Evolutionary conservation across 345 rosid genomes (phyloP).

Genomic region (Brassica carinata): DNA sequence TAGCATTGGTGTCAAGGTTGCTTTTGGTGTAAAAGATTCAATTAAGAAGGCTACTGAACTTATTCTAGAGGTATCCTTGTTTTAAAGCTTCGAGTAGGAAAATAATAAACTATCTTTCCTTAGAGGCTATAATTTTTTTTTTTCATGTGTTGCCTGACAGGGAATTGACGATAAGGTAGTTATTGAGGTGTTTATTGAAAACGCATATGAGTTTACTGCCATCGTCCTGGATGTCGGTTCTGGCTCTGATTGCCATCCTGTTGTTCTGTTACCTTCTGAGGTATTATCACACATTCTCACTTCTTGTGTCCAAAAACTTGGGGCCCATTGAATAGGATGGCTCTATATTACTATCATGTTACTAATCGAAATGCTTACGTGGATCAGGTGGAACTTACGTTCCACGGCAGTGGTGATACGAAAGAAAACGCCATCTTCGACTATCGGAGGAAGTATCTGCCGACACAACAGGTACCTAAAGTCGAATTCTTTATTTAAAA

Average conservation of each 20-base stretch:
- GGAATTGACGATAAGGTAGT: conserved; percentile 79
- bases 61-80: conserved; percentile 63
- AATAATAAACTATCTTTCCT: neutral
- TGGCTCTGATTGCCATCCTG: conserved; percentile 71
- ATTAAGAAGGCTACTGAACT: conserved; percentile 67
- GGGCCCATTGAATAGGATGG: neutral
- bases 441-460: conserved; percentile 91
- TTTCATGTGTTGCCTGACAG: conserved; percentile 43
- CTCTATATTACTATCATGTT: neutral
- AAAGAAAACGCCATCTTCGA: conserved; percentile 84
- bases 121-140: conserved; percentile 6
- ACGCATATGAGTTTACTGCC: conserved; percentile 91
- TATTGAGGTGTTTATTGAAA: conserved; percentile 79
- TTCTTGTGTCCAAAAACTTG: conserved; percentile 4
- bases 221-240: conserved; percentile 90
- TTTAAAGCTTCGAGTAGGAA: conserved; percentile 1
- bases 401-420: conserved; percentile 60
- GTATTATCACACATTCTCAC: conserved; percentile 42
- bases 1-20: conserved; percentile 94
- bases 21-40: conserved; percentile 79
- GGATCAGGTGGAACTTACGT: conserved; percentile 83
- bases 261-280: conserved; percentile 87
- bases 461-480: conserved; percentile 76
- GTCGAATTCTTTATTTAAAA: no score
- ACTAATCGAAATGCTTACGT: conserved; percentile 30